Conservation (phyloP, 2,329 filamentous ascomycete species). For the Beauveria brongniartii region DNA sequence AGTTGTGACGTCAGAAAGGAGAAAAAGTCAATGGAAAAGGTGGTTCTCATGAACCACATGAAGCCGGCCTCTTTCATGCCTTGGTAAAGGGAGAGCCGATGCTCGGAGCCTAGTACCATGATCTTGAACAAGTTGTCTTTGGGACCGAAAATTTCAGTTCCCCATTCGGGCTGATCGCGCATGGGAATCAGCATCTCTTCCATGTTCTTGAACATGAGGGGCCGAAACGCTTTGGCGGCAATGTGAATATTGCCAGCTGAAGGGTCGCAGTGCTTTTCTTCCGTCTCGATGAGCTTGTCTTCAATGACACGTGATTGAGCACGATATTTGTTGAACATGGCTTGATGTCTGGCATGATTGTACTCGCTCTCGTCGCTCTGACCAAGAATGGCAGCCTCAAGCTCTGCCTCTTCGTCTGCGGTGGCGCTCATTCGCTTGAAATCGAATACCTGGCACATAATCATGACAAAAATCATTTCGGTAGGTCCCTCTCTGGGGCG, state of each 20-base stretch:
- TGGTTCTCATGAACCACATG: constrained; percentile 45
- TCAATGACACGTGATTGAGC: constrained; percentile 35
- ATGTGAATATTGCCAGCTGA: constrained; percentile 44
- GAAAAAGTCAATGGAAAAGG: constrained; percentile 50
- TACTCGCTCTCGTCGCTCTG: constrained; percentile 28
- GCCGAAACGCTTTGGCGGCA: constrained; percentile 39
- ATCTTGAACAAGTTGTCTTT: constrained; percentile 50
- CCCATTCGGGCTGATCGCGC: constrained; percentile 39
- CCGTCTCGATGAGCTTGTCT: constrained; percentile 33
- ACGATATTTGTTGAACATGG: constrained; percentile 34
- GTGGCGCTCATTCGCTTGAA: constrained; percentile 28
- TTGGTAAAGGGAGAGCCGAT: constrained; percentile 37
- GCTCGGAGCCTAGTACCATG: constrained; percentile 39
- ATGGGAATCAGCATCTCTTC: constrained; percentile 39
- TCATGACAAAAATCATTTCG: constrained; percentile 51
- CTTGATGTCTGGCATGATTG: constrained; percentile 20
- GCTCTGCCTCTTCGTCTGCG: constrained; percentile 32
- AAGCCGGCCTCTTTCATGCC: constrained; percentile 38
- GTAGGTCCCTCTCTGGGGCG: constrained; percentile 48
- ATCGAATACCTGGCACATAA: constrained; percentile 41
- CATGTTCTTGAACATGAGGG: constrained; percentile 42
- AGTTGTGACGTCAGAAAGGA: constrained; percentile 48
- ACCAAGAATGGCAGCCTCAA: constrained; percentile 43
- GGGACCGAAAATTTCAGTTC: constrained; percentile 38
- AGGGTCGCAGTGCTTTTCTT: constrained; percentile 42